Conservation (phyloP, 1,139 yeast genomes). For the Yamadazyma friedrichii region DNA sequence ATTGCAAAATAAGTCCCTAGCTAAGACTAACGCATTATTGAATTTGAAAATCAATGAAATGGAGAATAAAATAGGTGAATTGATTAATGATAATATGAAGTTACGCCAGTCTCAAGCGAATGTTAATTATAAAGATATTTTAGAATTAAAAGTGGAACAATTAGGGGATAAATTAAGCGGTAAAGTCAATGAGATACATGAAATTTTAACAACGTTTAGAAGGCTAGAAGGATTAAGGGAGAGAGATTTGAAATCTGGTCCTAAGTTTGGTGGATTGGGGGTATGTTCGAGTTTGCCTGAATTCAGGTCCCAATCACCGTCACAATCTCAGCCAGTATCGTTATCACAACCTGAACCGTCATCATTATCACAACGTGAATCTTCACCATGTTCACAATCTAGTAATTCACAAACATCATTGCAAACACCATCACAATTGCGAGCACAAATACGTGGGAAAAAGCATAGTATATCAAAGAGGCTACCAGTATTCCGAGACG, state of each 20-base stretch:
- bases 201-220: conserved; percentile 11
- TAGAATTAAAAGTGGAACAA: conserved; percentile 11
- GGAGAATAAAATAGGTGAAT: conserved; percentile 46
- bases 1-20: conserved; percentile 52
- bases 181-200: conserved; percentile 13
- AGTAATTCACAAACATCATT: background rate
- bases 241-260: too few relatives aligned
- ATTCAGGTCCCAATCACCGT: too few relatives aligned
- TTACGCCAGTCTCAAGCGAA: conserved; percentile 20
- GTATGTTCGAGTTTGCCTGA: too few relatives aligned
- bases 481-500: background rate
- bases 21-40: conserved; percentile 53
- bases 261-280: too few relatives aligned
- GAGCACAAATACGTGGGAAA: background rate
- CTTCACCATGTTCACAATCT: background rate
- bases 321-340: too few relatives aligned
- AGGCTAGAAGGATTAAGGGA: conserved; percentile 7
- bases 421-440: background rate
- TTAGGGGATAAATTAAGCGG: conserved; percentile 10
- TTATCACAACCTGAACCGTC: background rate
- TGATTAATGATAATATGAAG: conserved; percentile 47
- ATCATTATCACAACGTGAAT: background rate
- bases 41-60: conserved; percentile 48
- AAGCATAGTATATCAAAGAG: background rate
- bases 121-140: conserved; percentile 4